Conservation (phyloP, 2,329 filamentous ascomycete species). For the Beauveria asiatica region DNA sequence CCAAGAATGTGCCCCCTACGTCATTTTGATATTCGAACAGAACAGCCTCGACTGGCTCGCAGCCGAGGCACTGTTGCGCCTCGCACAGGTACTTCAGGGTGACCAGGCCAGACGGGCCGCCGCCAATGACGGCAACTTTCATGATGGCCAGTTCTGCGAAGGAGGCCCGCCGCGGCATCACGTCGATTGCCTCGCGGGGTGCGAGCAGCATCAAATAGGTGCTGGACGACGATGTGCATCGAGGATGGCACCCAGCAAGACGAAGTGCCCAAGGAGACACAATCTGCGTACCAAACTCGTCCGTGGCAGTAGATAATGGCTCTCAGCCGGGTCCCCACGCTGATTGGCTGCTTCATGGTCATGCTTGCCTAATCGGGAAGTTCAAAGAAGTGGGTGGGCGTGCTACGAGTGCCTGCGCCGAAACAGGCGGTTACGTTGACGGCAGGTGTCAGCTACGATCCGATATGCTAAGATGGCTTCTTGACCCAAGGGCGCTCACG, state of each 20-base stretch:
- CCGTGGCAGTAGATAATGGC: background rate
- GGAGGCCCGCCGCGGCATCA: background rate
- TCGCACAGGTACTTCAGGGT: conserved; percentile 26
- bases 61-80: conserved; percentile 23
- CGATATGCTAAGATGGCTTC: background rate
- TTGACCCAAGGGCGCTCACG: background rate
- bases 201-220: background rate
- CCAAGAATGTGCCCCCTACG: conserved; percentile 30
- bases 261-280: background rate
- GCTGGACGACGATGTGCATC: background rate
- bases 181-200: background rate
- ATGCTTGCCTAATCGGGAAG: background rate
- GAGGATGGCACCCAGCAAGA: too few species aligned
- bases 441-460: background rate
- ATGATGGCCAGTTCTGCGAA: background rate
- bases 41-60: conserved; percentile 27
- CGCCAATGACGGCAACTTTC: background rate
- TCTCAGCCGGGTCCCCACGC: background rate
- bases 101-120: background rate
- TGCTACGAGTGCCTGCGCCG: too few species aligned
- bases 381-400: background rate
- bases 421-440: background rate
- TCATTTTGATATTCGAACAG: conserved; percentile 33
- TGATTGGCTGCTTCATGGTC: background rate
- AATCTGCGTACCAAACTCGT: background rate